Evolutionary conservation across 2,329 filamentous ascomycete genomes (phyloP), one percentile per base, ranked within the genome.

Genomic region (Elsinoe batatas): DNA sequence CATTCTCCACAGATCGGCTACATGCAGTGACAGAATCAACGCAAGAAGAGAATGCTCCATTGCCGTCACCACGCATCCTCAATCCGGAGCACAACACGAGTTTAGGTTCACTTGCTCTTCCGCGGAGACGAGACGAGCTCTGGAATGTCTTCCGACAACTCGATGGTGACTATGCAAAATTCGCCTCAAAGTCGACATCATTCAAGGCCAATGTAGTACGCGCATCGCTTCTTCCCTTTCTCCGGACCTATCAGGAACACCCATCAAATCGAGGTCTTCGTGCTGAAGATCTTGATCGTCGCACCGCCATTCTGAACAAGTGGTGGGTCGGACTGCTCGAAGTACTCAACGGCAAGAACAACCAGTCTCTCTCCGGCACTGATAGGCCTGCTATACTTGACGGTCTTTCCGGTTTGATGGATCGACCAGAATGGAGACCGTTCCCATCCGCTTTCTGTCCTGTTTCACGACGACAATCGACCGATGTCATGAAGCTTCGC

Each of bases 241-340:
- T 96, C 42, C 79, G 82, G 57, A 83, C 79, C 53, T 84, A 90
- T 63, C 79, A 80, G 58, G 73, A 79, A 33, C 84, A 91, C 64
- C 72, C 80, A 1, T 88, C 87, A 7, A 85, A 81, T 63, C 76
- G 75, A 60, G 74, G 68, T 13, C 74, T 95, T 44, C 75, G 80
- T n/a, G 77, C 88, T 1, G 88, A 95, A 71, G 88, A 95, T 66
- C 71, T 95, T 43, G 90, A 96, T 64, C 80, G 86, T 35, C 80
- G 91, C 58, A 80, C 86, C 1, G 83, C 82, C 43, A 88, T 94
- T 47, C 72, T 95, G 57, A 88, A 93, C 67, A 91, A 88, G 66
- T 96, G 91, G 91, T 96, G 91, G 91, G 84, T 78, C 42, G 84
- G 81, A 1, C 74, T 95, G 37, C 72, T 95, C 56, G 89, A 93